phyloP scores from a whole-genome alignment of 805 yeast species.

The Wickerhamomyces hampshirensis region DNA sequence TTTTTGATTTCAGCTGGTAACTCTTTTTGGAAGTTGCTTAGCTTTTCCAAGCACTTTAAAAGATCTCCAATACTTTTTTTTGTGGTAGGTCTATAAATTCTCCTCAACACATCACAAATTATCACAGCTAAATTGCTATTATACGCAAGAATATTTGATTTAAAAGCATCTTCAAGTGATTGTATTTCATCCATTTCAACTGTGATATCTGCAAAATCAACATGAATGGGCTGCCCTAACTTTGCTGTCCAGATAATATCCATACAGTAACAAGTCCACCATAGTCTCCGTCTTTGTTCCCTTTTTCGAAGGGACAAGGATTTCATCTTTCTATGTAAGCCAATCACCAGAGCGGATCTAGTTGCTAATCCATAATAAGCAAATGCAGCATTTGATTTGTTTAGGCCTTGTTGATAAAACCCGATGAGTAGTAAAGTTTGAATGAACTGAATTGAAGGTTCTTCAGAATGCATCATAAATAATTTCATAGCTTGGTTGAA shows the following conservation, averaged over 20 bases:
- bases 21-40: conserved; percentile 22
- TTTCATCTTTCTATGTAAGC: conserved; percentile 27
- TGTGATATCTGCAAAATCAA: conserved; percentile 29
- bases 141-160: conserved; percentile 24
- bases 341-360: conserved; percentile 27
- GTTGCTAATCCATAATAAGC: conserved; percentile 32
- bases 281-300: conserved; percentile 31
- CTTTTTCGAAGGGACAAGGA: conserved; percentile 19
- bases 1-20: conserved; percentile 19
- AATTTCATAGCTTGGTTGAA: conserved; percentile 28
- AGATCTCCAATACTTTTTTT: conserved; percentile 23
- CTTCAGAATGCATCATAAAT: conserved; percentile 28
- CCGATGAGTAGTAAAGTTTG: conserved; percentile 32
- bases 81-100: conserved; percentile 28
- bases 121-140: conserved; percentile 23
- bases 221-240: conserved; percentile 32
- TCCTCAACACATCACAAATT: conserved; percentile 28
- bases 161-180: conserved; percentile 28
- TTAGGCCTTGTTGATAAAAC: conserved; percentile 32
- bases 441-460: conserved; percentile 27
- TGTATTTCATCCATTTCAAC: conserved; percentile 21
- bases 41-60: conserved; percentile 19
- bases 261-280: conserved; percentile 37
- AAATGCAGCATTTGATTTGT: conserved; percentile 31
- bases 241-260: conserved; percentile 34